phyloP scores from a whole-genome alignment of 495 filamentous ascomycete species.

The Evernia prunastri region DNA sequence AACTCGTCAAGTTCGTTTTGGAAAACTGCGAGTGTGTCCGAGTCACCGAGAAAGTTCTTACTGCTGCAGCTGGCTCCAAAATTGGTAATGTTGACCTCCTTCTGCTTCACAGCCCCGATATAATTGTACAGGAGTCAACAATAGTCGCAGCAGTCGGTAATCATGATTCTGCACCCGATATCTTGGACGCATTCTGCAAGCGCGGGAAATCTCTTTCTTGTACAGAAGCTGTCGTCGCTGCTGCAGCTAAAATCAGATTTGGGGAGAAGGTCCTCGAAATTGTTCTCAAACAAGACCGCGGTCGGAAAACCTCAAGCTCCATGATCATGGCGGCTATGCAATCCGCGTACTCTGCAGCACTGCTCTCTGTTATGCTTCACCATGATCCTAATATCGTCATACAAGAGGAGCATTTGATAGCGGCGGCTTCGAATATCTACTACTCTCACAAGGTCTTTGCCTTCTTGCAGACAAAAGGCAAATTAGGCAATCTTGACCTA shows the following conservation, averaged over 20 bases:
- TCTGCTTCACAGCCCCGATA: neutral
- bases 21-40: neutral
- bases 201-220: neutral
- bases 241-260: neutral
- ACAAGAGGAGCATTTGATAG: neutral
- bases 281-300: neutral
- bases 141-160: neutral
- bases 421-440: neutral
- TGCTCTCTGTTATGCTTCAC: neutral
- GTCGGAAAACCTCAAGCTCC: neutral
- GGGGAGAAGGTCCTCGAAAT: neutral
- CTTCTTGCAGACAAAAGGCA: neutral
- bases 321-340: neutral
- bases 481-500: neutral
- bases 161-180: no score
- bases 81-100: neutral
- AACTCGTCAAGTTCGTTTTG: neutral
- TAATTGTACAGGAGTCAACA: neutral
- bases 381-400: neutral
- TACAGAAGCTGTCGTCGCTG: neutral
- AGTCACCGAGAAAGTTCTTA: neutral
- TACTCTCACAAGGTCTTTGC: neutral
- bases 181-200: neutral
- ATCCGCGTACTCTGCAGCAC: neutral
- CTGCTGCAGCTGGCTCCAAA: neutral